Evolutionary conservation across 2,329 filamentous ascomycete species (phyloP).

Genomic region (Trichoderma breve): DNA sequence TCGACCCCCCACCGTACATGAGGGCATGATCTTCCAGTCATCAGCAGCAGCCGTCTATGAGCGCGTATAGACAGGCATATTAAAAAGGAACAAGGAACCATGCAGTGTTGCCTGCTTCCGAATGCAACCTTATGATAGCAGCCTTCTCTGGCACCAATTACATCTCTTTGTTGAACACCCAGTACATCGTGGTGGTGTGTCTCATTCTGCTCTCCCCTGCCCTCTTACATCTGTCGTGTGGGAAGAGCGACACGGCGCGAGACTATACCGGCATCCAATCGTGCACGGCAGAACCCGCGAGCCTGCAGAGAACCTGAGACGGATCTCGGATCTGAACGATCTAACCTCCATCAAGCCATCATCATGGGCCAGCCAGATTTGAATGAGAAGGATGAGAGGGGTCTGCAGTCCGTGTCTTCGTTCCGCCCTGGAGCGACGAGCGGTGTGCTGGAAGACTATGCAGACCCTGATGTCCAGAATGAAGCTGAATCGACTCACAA

Average conservation of each 20-base stretch:
- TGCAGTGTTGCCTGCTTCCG: neutral
- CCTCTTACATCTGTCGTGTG: neutral
- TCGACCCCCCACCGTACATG: slow-evolving; percentile 3
- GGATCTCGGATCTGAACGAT: neutral
- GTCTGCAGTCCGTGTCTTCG: slow-evolving; percentile 15
- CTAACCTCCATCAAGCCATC: neutral
- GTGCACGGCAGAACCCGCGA: neutral
- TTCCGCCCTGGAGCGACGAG: neutral
- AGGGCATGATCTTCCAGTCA: neutral
- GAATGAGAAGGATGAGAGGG: slow-evolving; percentile 11
- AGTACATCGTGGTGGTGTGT: neutral
- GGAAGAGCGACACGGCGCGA: neutral
- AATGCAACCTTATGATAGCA: slow-evolving; percentile 12
- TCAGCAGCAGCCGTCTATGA: neutral
- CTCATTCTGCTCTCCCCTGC: neutral
- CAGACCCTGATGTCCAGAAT: slow-evolving; percentile 15
- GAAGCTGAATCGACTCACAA: slow-evolving; percentile 21
- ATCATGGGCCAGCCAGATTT: neutral
- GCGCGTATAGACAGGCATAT: neutral
- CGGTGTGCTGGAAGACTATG: slow-evolving; percentile 2
- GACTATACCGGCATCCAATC: neutral
- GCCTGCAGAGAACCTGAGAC: neutral
- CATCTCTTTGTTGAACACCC: neutral
- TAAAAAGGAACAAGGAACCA: slow-evolving; percentile 1
- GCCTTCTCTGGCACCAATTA: neutral